A percentile compares a stretch with the other conserved stretches of the same genome.
phyloP scores from a whole-genome alignment of 2,329 filamentous ascomycete species.

The Ceratocystis eucalypticola region DNA sequence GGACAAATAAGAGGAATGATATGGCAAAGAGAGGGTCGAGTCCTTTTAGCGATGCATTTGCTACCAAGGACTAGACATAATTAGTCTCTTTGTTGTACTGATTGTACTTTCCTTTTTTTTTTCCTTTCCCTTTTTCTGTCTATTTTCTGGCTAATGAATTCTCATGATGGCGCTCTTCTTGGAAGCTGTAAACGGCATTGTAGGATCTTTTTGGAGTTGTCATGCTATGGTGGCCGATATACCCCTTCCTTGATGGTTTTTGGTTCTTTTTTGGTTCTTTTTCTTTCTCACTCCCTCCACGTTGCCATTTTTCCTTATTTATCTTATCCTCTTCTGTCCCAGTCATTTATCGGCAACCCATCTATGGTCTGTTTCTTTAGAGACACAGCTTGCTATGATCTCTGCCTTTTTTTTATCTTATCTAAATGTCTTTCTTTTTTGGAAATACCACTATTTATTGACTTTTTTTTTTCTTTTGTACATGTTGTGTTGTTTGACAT shows the following conservation, averaged over 20 bases:
- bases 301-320: slow-evolving; percentile 6
- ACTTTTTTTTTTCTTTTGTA: not conserved
- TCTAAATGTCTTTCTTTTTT: not conserved
- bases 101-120: not conserved
- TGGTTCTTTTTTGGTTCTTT: slow-evolving; percentile 15
- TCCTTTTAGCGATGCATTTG: slow-evolving; percentile 47
- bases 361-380: not conserved
- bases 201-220: slow-evolving; percentile 1
- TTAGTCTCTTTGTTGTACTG: not conserved
- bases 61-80: slow-evolving; percentile 35
- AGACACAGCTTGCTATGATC: not conserved
- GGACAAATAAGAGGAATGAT: slow-evolving; percentile 23
- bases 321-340: slow-evolving; percentile 14
- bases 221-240: slow-evolving; percentile 5
- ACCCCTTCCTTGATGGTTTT: not conserved
- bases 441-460: not conserved
- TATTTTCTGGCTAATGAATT: slow-evolving; percentile 3
- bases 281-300: slow-evolving; percentile 20
- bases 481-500: not conserved
- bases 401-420: not conserved
- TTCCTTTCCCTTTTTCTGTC: slow-evolving; percentile 8
- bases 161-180: slow-evolving; percentile 1
- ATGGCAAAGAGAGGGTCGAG: slow-evolving; percentile 29
- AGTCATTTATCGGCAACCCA: slow-evolving; percentile 5
- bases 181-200: not conserved